These are phyloP conservation scores for Lentinula lateritia DNA, from an alignment of 768 basidiomycete genomes.

Conservation along the genomic window DNA sequence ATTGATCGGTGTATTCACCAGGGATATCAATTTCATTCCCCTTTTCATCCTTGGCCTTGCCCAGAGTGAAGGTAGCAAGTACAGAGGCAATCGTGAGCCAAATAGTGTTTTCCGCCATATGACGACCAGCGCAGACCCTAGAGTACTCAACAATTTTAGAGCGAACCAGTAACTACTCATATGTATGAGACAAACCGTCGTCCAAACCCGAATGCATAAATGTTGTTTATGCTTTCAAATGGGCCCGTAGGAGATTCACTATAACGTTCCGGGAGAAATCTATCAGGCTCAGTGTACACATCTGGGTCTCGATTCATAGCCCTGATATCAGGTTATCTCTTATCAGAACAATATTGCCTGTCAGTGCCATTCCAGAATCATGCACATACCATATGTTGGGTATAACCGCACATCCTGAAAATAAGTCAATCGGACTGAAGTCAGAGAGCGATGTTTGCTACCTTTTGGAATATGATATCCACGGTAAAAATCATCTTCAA, in stretches of 20 bases:
- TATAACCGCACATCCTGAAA: background rate
- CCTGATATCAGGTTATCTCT: background rate
- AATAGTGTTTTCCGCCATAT: slow-evolving; percentile 3
- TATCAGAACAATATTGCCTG: background rate
- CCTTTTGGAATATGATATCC: slow-evolving; percentile 19
- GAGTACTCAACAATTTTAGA: background rate
- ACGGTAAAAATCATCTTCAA: slow-evolving; percentile 14
- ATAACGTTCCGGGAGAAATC: slow-evolving; percentile 11
- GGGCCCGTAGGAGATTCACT: background rate
- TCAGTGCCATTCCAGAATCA: too few relatives aligned
- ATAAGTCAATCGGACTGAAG: too few relatives aligned
- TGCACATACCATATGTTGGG: slow-evolving; percentile 1
- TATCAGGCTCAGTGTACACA: slow-evolving; percentile 11
- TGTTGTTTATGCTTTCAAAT: background rate
- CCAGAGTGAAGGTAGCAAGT: background rate
- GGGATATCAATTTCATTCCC: slow-evolving; percentile 3
- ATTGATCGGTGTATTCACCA: background rate
- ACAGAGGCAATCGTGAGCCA: slow-evolving; percentile 2
- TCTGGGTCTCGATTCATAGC: background rate
- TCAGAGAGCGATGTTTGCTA: slow-evolving; percentile 6
- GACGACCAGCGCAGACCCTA: background rate
- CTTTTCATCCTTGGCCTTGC: background rate
- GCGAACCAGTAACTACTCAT: background rate
- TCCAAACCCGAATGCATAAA: background rate
- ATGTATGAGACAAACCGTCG: background rate